These are phyloP conservation scores for Ceratocystis lukuohia DNA, from an alignment of 2,329 filamentous ascomycete genomes.

Conservation along the genomic window DNA sequence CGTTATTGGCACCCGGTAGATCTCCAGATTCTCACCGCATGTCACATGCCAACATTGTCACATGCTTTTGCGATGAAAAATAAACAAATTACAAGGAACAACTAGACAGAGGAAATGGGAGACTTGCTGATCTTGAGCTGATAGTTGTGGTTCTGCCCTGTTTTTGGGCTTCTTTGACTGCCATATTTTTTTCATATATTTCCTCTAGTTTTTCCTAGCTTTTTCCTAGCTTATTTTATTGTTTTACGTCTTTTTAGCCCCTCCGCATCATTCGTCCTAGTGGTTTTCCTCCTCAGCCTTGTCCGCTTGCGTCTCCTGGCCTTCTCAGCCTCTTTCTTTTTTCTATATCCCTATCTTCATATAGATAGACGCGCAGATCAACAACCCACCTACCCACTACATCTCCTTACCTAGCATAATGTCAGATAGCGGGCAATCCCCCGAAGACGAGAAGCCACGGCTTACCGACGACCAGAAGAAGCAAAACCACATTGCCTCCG, in stretches of 20 bases:
- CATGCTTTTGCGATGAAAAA: slow-evolving; percentile 9
- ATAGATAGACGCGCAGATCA: not conserved
- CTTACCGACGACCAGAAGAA: slow-evolving; percentile 43
- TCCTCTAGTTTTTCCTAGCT: not conserved
- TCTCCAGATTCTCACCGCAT: not conserved
- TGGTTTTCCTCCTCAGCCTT: not conserved
- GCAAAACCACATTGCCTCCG: slow-evolving; percentile 42
- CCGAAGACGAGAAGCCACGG: slow-evolving; percentile 35
- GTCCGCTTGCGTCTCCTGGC: not conserved
- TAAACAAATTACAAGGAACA: not conserved
- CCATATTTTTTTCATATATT: not conserved
- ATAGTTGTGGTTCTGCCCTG: not conserved
- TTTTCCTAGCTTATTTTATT: not conserved
- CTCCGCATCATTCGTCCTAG: not conserved
- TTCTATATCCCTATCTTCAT: not conserved
- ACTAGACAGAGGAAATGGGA: not conserved
- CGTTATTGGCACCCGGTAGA: not conserved
- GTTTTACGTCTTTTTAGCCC: not conserved
- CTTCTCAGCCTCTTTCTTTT: not conserved
- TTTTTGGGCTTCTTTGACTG: not conserved
- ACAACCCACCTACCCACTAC: not conserved
- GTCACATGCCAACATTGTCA: slow-evolving; percentile 8
- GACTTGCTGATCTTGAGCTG: not conserved
- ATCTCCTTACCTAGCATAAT: not conserved
- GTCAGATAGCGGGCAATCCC: slow-evolving; percentile 16